A percentile compares a stretch with the other conserved stretches of the same genome.
phyloP scores from a whole-genome alignment of 768 basidiomycete species.

The Cyathus striatus region DNA sequence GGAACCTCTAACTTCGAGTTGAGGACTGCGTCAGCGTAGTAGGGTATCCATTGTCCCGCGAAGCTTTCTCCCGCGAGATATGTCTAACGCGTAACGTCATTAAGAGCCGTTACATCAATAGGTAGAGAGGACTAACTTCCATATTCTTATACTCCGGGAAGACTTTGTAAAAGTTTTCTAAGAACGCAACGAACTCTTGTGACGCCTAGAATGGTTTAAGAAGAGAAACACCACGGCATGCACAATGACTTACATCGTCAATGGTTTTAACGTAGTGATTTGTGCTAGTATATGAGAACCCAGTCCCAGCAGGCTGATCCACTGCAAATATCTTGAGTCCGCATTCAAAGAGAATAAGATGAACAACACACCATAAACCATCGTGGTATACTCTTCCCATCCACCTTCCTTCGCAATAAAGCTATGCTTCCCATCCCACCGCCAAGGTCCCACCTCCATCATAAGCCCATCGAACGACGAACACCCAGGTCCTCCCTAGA shows the following conservation, averaged over 20 bases:
- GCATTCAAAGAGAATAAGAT: neutral
- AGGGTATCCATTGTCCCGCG: conserved; percentile 97
- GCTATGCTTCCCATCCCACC: conserved; percentile 65
- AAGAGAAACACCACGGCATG: conserved; percentile 3
- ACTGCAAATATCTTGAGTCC: conserved; percentile 43
- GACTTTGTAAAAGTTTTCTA: conserved; percentile 81
- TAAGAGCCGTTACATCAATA: conserved; percentile 1
- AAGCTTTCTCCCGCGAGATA: conserved; percentile 95
- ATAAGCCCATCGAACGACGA: conserved; percentile 95
- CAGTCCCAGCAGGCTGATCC: conserved; percentile 96
- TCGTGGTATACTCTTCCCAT: conserved; percentile 96
- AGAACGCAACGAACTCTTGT: conserved; percentile 75
- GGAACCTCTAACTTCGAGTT: conserved; percentile 53
- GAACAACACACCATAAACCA: conserved; percentile 73
- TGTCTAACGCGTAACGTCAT: conserved; percentile 49
- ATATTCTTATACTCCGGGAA: conserved; percentile 84
- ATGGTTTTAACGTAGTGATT: conserved; percentile 81
- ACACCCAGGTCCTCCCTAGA: conserved; percentile 92
- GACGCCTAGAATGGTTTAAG: conserved; percentile 48
- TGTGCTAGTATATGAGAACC: conserved; percentile 85
- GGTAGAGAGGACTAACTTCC: conserved; percentile 56
- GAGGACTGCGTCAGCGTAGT: conserved; percentile 82
- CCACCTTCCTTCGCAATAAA: conserved; percentile 78
- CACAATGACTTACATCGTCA: conserved; percentile 39
- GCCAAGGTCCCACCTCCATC: conserved; percentile 98